Evolutionary conservation across 2,329 filamentous ascomycete genomes (phyloP).

Genomic region (Cytospora schulzeri): DNA sequence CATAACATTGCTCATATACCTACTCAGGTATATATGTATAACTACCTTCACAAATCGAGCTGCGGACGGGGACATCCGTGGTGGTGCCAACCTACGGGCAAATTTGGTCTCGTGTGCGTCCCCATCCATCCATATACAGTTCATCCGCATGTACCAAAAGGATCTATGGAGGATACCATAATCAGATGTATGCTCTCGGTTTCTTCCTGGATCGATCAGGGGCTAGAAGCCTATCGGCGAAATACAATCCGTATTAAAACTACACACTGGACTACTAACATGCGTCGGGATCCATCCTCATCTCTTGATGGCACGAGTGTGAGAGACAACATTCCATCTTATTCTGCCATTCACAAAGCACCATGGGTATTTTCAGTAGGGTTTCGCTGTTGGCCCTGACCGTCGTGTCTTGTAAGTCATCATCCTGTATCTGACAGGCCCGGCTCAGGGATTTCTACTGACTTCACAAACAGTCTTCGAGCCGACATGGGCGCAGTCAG

Average conservation of each 20-base stretch:
- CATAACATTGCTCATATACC: not conserved
- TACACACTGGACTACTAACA: not conserved
- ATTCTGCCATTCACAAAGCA: slow-evolving; percentile 8
- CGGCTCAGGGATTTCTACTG: not conserved
- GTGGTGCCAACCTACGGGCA: slow-evolving; percentile 1
- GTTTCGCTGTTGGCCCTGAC: slow-evolving; percentile 14
- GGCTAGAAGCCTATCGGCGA: not conserved
- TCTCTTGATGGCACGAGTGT: not conserved
- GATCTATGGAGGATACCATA: not conserved
- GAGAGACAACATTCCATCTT: slow-evolving; percentile 1
- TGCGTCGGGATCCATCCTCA: not conserved
- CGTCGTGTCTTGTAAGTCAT: slow-evolving; percentile 15
- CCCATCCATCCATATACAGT: slow-evolving; percentile 2
- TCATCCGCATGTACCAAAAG: slow-evolving; percentile 9
- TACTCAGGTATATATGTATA: not conserved
- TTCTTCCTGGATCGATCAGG: slow-evolving; percentile 9
- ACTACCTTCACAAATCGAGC: slow-evolving; percentile 13
- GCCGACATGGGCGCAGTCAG: slow-evolving; percentile 31
- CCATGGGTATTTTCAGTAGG: slow-evolving; percentile 14
- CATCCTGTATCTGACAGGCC: not conserved
- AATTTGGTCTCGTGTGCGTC: slow-evolving; percentile 4
- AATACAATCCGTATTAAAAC: slow-evolving; percentile 6
- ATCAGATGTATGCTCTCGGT: not conserved
- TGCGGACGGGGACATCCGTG: slow-evolving; percentile 19
- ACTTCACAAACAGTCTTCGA: slow-evolving; percentile 6